Conservation (phyloP, 352 stramenopile genomes). For the Nothophytophthora sp. region DNA sequence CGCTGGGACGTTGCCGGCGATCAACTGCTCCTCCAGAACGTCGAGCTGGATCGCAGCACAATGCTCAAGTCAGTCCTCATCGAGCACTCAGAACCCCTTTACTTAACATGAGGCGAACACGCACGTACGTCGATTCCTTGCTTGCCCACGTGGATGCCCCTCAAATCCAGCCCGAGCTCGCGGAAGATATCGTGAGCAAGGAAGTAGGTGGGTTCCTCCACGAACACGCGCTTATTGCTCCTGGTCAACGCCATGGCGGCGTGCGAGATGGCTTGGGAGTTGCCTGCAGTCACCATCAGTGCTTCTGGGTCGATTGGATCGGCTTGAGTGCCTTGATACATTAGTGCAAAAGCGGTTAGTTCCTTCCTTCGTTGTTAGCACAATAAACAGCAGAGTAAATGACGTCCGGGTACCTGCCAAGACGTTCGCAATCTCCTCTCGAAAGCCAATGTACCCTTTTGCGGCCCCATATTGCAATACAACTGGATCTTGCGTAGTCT, state of each 20-base stretch:
- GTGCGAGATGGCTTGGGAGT: conserved; percentile 92
- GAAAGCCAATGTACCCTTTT: conserved; percentile 71
- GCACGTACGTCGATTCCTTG: conserved; percentile 66
- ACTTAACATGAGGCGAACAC: not conserved
- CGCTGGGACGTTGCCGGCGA: conserved; percentile 65
- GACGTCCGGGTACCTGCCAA: conserved; percentile 35
- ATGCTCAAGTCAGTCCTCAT: not conserved
- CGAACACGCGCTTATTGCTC: conserved; percentile 85
- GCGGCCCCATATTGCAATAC: conserved; percentile 81
- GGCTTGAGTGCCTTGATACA: conserved; percentile 25
- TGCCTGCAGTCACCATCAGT: conserved; percentile 90
- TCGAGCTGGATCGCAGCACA: conserved; percentile 40
- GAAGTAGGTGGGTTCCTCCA: conserved; percentile 95
- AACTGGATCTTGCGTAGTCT: conserved; percentile 42
- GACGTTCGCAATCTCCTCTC: conserved; percentile 60
- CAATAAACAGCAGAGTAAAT: not conserved
- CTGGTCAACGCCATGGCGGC: conserved; percentile 72
- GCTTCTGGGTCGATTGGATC: conserved; percentile 39
- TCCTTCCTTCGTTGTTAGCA: not conserved
- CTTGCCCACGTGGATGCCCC: conserved; percentile 73
- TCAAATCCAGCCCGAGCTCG: conserved; percentile 83
- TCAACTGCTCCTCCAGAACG: conserved; percentile 67
- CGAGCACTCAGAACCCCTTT: not conserved
- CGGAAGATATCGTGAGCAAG: conserved; percentile 91
- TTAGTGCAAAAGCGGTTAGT: no score